Evolutionary conservation across 1,284 basidiomycete genomes (phyloP), one percentile per base, ranked within the genome.

Genomic region (Peniophora sp.): DNA sequence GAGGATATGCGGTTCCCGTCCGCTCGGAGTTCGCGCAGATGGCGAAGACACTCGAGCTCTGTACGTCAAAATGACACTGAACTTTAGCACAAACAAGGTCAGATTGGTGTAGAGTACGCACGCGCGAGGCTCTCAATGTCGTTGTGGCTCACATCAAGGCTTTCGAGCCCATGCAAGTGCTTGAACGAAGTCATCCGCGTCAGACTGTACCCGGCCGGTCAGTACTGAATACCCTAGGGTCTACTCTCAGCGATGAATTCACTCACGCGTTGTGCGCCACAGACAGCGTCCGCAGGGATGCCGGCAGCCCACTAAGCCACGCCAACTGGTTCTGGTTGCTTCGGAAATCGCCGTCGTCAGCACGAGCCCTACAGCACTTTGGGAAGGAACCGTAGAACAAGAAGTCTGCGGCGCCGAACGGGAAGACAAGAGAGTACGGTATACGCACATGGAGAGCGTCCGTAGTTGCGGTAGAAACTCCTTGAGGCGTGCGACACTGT

Each of bases 401-500:
- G 37, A n/a, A 20, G 15, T 41, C 18, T 20, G 37, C 18, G 37
- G 23, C 20, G 23, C 10, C 20, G 17, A 24, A 24, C 43, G 43
- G n/a, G 43, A n/a, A 22, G 39, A 15, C 6, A 32, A 23, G 46
- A 18, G 46, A 20, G 14, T 42, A 34, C 20, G 27, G 39, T 24
- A 18, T 22, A 74, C 89, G 64, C 64, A 94, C 90, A 98, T 62
- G 57, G 80, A 81, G 51, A 95, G 71, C 53, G 84, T 76, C 61
- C 94, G 91, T 24, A 99, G 74, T 50, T 73, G 76, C 6, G 97
- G 96, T 54, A 97, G 68, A 64, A 97, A 96, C 70, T 99, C 96
- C 64, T 97, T 95, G 58, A 99, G 70, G 52, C 94, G 74, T 32
- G 93, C 89, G 20, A 96, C 84, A 60, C 92, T 94, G 61, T 98